Percentiles rank a stretch among this genome's conserved stretches.
phyloP scores from a whole-genome alignment of 1,284 basidiomycete species.

The Ustilago tritici region DNA sequence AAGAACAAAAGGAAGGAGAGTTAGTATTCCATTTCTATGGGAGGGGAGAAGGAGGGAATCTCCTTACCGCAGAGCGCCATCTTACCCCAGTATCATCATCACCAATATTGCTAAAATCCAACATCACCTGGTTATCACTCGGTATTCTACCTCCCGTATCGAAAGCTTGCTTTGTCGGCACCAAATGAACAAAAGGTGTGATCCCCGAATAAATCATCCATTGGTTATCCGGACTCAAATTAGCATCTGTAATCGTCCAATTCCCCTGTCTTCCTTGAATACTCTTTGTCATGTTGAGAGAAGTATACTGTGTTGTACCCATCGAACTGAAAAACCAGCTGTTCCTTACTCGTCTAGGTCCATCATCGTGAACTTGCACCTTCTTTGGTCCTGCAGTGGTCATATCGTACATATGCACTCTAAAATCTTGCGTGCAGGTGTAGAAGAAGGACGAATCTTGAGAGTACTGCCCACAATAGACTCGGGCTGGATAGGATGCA shows the following conservation, averaged over 20 bases:
- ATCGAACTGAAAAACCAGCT: slow-evolving; percentile 50
- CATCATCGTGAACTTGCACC: slow-evolving; percentile 46
- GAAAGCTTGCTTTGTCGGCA: slow-evolving; percentile 75
- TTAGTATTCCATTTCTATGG: background rate
- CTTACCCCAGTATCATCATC: slow-evolving; percentile 69
- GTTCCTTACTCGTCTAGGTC: slow-evolving; percentile 32
- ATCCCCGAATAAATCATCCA: slow-evolving; percentile 84
- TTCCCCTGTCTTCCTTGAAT: slow-evolving; percentile 61
- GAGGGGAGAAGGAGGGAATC: background rate
- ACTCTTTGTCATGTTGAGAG: slow-evolving; percentile 64
- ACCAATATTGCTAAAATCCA: slow-evolving; percentile 69
- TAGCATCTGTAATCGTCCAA: slow-evolving; percentile 77
- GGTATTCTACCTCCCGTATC: slow-evolving; percentile 45
- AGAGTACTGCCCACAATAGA: slow-evolving; percentile 94
- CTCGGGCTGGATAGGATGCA: slow-evolving; percentile 81
- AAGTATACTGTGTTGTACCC: slow-evolving; percentile 71
- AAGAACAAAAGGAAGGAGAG: background rate
- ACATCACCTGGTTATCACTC: slow-evolving; percentile 60
- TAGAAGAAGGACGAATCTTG: slow-evolving; percentile 71
- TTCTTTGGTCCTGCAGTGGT: slow-evolving; percentile 33
- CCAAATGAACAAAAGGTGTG: slow-evolving; percentile 81
- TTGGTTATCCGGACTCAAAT: slow-evolving; percentile 89
- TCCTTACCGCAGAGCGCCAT: slow-evolving; percentile 62
- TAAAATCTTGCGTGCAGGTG: slow-evolving; percentile 77
- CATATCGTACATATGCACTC: slow-evolving; percentile 71